Conservation (phyloP, 2,329 filamentous ascomycete genomes). For the Epichloe uncinata region DNA sequence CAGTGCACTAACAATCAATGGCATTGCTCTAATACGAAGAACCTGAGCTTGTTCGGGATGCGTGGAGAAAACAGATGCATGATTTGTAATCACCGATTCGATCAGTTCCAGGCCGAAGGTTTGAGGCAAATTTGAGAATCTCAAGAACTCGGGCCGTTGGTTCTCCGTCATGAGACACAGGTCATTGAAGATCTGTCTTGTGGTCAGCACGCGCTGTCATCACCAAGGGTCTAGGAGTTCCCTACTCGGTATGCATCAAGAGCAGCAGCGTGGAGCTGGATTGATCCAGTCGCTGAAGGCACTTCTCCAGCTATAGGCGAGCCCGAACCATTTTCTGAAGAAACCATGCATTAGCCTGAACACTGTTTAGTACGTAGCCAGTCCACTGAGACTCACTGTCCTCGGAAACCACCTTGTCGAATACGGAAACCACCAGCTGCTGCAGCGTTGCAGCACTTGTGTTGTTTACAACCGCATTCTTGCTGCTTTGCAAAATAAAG, state of each 20-base stretch:
- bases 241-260: conserved; percentile 69
- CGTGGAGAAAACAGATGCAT: conserved; percentile 62
- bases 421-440: conserved; percentile 82
- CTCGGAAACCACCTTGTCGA: conserved; percentile 78
- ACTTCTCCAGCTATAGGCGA: conserved; percentile 52
- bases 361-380: not conserved
- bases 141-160: conserved; percentile 69
- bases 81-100: conserved; percentile 77
- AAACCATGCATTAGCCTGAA: not conserved
- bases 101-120: conserved; percentile 85
- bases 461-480: conserved; percentile 86
- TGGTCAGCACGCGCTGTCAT: conserved; percentile 5
- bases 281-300: conserved; percentile 47
- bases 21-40: conserved; percentile 65
- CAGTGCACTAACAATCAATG: conserved; percentile 64
- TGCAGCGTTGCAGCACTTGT: conserved; percentile 94
- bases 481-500: conserved; percentile 79
- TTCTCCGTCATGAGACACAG: conserved; percentile 79
- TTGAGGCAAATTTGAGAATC: conserved; percentile 63
- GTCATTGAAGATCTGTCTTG: conserved; percentile 65
- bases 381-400: conserved; percentile 41
- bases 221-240: not conserved
- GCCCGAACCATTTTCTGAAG: conserved; percentile 31
- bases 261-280: conserved; percentile 61
- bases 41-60: conserved; percentile 75